phyloP scores from a whole-genome alignment of 805 yeast species.

The Sugiyamaella boreocaroliniensis region DNA sequence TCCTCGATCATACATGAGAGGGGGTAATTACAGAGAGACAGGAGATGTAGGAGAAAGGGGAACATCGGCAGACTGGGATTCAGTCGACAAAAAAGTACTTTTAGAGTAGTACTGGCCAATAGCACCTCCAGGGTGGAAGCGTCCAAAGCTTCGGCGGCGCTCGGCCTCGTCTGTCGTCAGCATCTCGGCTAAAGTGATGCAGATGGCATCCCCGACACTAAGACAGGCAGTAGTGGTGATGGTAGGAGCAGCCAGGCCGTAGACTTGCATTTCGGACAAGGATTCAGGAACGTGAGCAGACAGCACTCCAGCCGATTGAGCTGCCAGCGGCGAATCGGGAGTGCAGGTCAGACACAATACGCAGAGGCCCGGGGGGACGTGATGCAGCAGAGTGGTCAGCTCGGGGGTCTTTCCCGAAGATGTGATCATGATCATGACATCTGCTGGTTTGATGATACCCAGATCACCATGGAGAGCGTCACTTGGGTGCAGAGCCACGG shows the following conservation, averaged over 20 bases:
- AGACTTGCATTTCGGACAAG: conserved; percentile 54
- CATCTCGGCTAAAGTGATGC: conserved; percentile 65
- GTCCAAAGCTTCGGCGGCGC: conserved; percentile 54
- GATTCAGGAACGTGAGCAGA: conserved; percentile 55
- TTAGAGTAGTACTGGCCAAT: conserved; percentile 50
- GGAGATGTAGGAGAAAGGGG: neutral
- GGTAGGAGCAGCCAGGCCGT: conserved; percentile 85
- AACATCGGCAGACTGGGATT: neutral
- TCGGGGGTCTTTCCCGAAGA: conserved; percentile 85
- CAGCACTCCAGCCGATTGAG: conserved; percentile 46
- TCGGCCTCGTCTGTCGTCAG: conserved; percentile 49
- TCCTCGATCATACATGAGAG: too few species aligned
- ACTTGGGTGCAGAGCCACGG: conserved; percentile 67
- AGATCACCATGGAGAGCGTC: conserved; percentile 90
- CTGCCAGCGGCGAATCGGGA: conserved; percentile 48
- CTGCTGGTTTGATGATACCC: conserved; percentile 54
- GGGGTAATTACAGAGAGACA: neutral
- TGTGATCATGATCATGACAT: conserved; percentile 60
- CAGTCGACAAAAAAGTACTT: neutral
- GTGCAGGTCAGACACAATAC: conserved; percentile 59
- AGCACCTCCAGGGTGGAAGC: conserved; percentile 87
- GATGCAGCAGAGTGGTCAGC: conserved; percentile 49
- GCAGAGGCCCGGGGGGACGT: conserved; percentile 48
- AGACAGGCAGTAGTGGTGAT: conserved; percentile 72
- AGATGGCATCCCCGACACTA: conserved; percentile 70